Evolutionary conservation across 2,329 filamentous ascomycete genomes (phyloP), one percentile per base, ranked within the genome.

Genomic region (Pyrenochaeta sp.): DNA sequence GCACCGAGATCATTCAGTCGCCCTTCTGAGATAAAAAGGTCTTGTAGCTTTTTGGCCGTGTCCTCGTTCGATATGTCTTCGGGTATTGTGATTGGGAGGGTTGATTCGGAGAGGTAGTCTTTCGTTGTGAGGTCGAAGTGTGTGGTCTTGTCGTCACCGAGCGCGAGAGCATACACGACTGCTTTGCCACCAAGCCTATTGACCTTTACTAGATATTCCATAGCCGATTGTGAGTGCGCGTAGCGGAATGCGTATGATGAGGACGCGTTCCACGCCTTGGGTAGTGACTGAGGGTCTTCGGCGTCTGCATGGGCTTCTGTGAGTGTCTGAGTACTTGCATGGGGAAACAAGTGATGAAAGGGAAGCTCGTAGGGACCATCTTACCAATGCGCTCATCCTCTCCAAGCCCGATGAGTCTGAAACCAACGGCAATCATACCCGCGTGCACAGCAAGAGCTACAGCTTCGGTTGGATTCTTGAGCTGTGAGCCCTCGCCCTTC

Each of bases 391-490:
- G 86, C 72, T 93, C 87, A 52, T 94, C 92, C 77, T 98, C 92
- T 47, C 90, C 86, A n/a, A 97, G 88, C 1, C 93, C 93, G 19
- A 92, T 79, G 2, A 98, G 83, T 52, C 89, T 85, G 76, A 97
- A 98, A 62, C 88, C 91, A 2, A 94, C 87, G 8, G 89, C 88
- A 25, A 86, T 76, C 88, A 98, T 91, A 70, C 89, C 92, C 3
- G 92, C 90, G 77, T 99, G 94, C 22, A 89, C 83, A 62, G 96
- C 89, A 25, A 98, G 85, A 15, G 92, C 92, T 59, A 97, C 82
- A 47, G 90, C 92, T 79, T 98, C 93, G 75, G 90, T 92, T 0
- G 90, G 86, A 56, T 86, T 89, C 65, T 88, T 88, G 30, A 93
- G 68, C 64, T 80, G 75, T 44, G 79, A 73, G 1, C 68, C 69